Evolutionary conservation across 2,329 filamentous ascomycete species (phyloP), one percentile per base, ranked within the genome.

Genomic region (Colletotrichum filicis): DNA sequence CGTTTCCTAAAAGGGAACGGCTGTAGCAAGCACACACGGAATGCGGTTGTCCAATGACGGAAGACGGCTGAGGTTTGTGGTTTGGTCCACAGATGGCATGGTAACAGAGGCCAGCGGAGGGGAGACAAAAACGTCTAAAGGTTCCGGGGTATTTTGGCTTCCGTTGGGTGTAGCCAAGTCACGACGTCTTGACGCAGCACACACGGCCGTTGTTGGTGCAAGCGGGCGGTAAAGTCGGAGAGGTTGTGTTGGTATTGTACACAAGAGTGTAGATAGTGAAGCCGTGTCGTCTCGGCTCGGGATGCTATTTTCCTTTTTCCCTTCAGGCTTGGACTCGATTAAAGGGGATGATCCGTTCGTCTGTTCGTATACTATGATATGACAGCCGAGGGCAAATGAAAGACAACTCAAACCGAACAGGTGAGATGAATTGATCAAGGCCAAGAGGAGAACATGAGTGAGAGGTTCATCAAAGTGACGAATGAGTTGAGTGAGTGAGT

Each of bases 11-110:
- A 9, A 53, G 22, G 32, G 16, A 32, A 46, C 71, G 67, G 71
- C 35, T 61, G 46, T 71, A 52, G 49, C 60, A 52, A 61, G 49
- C 32, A 73, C 71, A 71, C 71, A 73, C 66, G 71, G 49, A 61
- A 70, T 57, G 66, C 28, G 30, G 71, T 19, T 22, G 67, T 71
- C 66, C 60, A 66, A 73, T 65, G 56, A 61, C 66, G 55, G 66
- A 24, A 61, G 32, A 35, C 22, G 49, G 49, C 28, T 26, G 46
- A 52, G 42, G 56, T 37, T 42, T 66, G 66, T 71, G 61, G 16
- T 30, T 32, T 61, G 59, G 26, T 70, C 28, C 62, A 56, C 24
- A 19, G 16, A 30, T 52, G 28, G 49, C 32, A 53, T 37, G 24
- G 42, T 49, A 14, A n/a, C 30, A 63, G 14, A 35, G 19, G 28